phyloP scores from a whole-genome alignment of 176 grass and related monocot species.

The Poa pratensis region DNA sequence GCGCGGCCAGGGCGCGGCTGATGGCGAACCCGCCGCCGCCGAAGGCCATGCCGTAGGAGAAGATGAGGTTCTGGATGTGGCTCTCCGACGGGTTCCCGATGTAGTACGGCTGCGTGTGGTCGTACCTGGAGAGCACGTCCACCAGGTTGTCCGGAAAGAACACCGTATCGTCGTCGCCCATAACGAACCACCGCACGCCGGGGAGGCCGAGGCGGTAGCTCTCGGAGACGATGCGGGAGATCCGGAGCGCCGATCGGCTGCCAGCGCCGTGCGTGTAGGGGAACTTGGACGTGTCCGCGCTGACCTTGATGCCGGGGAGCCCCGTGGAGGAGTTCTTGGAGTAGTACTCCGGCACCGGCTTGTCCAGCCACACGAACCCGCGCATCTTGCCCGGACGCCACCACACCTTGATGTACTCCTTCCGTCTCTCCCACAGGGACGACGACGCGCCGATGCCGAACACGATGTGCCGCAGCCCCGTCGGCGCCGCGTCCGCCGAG shows the following conservation, averaged over 20 bases:
- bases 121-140: constrained; percentile 61
- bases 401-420: constrained; percentile 28
- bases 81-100: constrained; percentile 73
- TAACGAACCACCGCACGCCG: constrained; percentile 67
- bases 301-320: constrained; percentile 45
- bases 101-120: constrained; percentile 73
- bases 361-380: constrained; percentile 58
- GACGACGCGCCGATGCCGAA: constrained; percentile 61
- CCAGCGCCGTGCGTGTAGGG: constrained; percentile 55
- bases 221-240: constrained; percentile 60
- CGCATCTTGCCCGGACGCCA: constrained; percentile 43
- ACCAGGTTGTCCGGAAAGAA: constrained; percentile 84
- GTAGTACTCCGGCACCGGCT: constrained; percentile 44
- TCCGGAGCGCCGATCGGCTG: constrained; percentile 52
- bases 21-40: constrained; percentile 74
- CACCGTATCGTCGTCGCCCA: constrained; percentile 89
- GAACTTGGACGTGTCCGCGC: constrained; percentile 44
- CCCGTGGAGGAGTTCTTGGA: constrained; percentile 5
- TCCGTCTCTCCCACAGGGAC: constrained; percentile 45
- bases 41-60: constrained; percentile 77
- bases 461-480: constrained; percentile 54
- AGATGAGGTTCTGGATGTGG: constrained; percentile 65
- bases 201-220: constrained; percentile 48
- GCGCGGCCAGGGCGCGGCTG: constrained; percentile 61
- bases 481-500: constrained; percentile 6